Evolutionary conservation across 2,329 filamentous ascomycete genomes (phyloP).

Genomic region (Penicillium sp.): DNA sequence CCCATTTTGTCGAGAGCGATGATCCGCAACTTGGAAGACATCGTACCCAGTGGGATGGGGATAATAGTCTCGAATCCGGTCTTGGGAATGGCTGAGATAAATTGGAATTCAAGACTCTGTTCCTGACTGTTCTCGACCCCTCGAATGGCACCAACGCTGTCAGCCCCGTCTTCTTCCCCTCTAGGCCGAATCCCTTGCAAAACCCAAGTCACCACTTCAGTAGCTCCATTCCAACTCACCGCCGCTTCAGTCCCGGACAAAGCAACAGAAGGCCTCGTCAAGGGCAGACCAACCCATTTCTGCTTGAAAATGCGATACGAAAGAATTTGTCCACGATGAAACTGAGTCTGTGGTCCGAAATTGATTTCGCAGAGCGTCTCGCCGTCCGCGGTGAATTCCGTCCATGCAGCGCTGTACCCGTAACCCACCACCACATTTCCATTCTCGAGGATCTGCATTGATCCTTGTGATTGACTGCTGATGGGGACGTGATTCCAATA

Average conservation of each 20-base stretch:
- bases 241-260: conserved; percentile 25
- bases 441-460: conserved; percentile 46
- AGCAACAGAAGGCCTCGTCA: conserved; percentile 38
- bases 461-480: conserved; percentile 50
- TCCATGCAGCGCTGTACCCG: conserved; percentile 55
- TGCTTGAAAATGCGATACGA: conserved; percentile 61
- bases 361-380: conserved; percentile 58
- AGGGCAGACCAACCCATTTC: conserved; percentile 57
- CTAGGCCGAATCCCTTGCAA: conserved; percentile 25
- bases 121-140: neutral
- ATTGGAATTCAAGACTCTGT: conserved; percentile 17
- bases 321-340: conserved; percentile 39
- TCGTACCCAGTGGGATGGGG: conserved; percentile 22
- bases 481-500: conserved; percentile 46
- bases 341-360: conserved; percentile 40
- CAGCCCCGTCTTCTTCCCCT: neutral
- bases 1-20: conserved; percentile 30
- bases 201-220: conserved; percentile 39
- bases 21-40: conserved; percentile 25
- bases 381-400: conserved; percentile 54
- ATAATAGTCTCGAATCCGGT: conserved; percentile 36
- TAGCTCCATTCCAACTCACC: conserved; percentile 45
- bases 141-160: neutral
- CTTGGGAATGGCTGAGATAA: conserved; percentile 30
- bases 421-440: conserved; percentile 56